Evolutionary conservation across 2,329 filamentous ascomycete genomes (phyloP).

Genomic region (Alternaria gaisen): DNA sequence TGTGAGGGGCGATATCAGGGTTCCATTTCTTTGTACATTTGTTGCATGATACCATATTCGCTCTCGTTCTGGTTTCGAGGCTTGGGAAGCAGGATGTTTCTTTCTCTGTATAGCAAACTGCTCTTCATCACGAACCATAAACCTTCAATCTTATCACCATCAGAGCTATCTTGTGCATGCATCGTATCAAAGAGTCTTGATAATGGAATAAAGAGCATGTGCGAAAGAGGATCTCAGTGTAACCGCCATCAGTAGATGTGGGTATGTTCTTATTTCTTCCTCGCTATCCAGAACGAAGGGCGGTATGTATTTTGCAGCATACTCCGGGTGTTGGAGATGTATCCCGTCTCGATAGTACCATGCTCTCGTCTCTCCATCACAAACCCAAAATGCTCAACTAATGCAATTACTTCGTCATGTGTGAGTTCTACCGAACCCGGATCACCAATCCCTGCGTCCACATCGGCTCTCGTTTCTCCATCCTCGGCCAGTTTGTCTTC

Average conservation of each 20-base stretch:
- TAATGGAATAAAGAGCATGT: neutral
- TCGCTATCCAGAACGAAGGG: slow-evolving; percentile 85
- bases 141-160: neutral
- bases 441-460: slow-evolving; percentile 75
- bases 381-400: slow-evolving; percentile 82
- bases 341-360: slow-evolving; percentile 73
- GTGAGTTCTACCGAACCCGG: slow-evolving; percentile 90
- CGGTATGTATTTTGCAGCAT: slow-evolving; percentile 87
- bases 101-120: neutral
- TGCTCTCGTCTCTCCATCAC: slow-evolving; percentile 69
- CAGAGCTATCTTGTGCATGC: neutral
- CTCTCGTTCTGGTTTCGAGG: neutral
- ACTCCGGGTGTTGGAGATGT: slow-evolving; percentile 84
- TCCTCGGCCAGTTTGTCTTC: slow-evolving; percentile 10
- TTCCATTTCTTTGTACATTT: slow-evolving; percentile 6
- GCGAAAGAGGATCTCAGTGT: neutral
- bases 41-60: slow-evolving; percentile 9
- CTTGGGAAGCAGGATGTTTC: neutral
- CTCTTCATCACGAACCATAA: neutral
- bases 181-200: neutral
- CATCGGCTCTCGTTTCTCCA: slow-evolving; percentile 24
- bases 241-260: neutral
- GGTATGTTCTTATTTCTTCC: slow-evolving; percentile 61
- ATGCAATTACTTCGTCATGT: slow-evolving; percentile 82
- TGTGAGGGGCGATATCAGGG: neutral